Conservation (phyloP, 257 asterid species). For the Anisodus tanguticus region DNA sequence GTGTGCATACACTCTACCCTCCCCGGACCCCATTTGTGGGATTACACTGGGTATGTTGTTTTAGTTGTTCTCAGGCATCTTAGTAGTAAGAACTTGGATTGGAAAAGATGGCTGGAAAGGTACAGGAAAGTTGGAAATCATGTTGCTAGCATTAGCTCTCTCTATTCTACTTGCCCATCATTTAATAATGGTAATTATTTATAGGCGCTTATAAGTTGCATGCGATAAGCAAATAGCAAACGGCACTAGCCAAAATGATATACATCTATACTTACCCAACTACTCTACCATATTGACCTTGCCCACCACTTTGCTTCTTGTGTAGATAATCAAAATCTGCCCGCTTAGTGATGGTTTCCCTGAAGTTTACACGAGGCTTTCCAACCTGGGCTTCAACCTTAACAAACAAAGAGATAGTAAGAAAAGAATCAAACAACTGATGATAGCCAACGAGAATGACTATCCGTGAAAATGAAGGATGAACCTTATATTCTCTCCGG, state of each 20-base stretch:
- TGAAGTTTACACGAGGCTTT: conserved; percentile 98
- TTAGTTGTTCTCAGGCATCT: too few relatives aligned
- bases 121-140: neutral
- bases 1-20: too few relatives aligned
- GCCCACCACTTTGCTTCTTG: conserved; percentile 99
- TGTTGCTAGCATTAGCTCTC: neutral
- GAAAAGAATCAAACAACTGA: conserved; percentile 1
- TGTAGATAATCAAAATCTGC: conserved; percentile 94
- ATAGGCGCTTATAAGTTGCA: neutral
- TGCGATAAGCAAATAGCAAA: neutral
- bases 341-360: conserved; percentile 94
- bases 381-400: conserved; percentile 98
- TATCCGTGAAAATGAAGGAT: conserved; percentile 7
- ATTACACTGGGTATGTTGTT: too few relatives aligned
- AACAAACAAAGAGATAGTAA: conserved; percentile 36
- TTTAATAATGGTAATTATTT: conserved; percentile 20
- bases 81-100: neutral
- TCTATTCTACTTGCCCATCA: neutral
- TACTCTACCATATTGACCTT: conserved; percentile 97
- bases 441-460: neutral
- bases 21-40: too few relatives aligned
- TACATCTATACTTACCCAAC: conserved; percentile 63
- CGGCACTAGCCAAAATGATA: conserved; percentile 19
- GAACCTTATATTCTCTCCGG: conserved; percentile 95
- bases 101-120: neutral